Conservation (phyloP, 805 yeast genomes). For the Suhomyces sp. region DNA sequence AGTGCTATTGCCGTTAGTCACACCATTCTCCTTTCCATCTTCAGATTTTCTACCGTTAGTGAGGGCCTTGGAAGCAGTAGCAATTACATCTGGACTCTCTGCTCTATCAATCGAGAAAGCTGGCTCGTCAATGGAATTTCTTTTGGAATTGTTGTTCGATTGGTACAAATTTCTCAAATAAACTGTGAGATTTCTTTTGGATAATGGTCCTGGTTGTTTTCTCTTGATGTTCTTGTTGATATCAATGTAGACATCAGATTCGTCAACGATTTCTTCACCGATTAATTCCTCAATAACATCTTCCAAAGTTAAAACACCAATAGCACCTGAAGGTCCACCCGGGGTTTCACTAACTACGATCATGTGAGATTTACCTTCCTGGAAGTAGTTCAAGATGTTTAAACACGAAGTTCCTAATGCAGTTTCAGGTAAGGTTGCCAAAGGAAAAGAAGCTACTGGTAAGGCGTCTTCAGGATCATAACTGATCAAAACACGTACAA, state of each 20-base stretch:
- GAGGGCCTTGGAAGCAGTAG: neutral
- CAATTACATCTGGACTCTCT: neutral
- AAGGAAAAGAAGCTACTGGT: conserved; percentile 89
- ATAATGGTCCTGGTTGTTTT: conserved; percentile 70
- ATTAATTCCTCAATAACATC: conserved; percentile 98
- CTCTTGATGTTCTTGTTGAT: conserved; percentile 84
- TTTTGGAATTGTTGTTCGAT: conserved; percentile 34
- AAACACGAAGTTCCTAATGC: conserved; percentile 88
- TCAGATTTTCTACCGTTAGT: neutral
- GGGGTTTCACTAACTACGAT: conserved; percentile 86
- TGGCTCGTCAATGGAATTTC: conserved; percentile 40
- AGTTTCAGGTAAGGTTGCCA: conserved; percentile 96
- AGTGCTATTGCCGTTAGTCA: neutral
- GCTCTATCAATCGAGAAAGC: conserved; percentile 4
- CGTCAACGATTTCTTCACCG: conserved; percentile 97
- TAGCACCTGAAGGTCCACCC: conserved; percentile 78
- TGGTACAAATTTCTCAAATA: conserved; percentile 64
- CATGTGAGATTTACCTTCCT: conserved; percentile 98
- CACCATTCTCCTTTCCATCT: too few relatives aligned
- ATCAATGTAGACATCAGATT: conserved; percentile 90
- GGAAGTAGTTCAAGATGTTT: conserved; percentile 92
- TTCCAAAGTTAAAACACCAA: conserved; percentile 90
- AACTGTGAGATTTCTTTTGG: conserved; percentile 66
- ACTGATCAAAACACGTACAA: conserved; percentile 87
- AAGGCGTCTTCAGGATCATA: conserved; percentile 96